Base-by-base conservation (phyloP, 768 basidiomycete genomes). In the Boletus reticuloceps region DNA sequence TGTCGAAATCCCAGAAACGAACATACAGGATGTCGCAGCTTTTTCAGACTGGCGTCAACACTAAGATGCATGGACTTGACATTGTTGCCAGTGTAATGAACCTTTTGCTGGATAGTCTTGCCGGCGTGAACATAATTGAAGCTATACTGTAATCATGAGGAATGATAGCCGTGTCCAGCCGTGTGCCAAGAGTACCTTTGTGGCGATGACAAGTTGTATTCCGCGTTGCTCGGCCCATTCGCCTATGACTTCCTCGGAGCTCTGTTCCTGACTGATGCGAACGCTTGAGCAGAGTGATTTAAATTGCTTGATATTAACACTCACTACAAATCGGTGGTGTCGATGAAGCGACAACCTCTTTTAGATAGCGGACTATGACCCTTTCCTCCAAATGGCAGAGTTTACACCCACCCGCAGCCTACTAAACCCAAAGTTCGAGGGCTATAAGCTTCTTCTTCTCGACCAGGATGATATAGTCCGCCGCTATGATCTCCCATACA, bases 401-500 rank as follows among this genome's bases (percentile, higher is more conserved):
- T 83, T 85, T 61, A 64, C 62, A n/a, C 69, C 77, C 11, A 72
- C 79, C 7, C 80, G 81, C 40, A 64, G 76, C 31, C 77, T 93
- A 16, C 70, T 89, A 25, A 93, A 94, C 61, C 83, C 89, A 2
- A 88, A 87, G 60, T 94, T 94, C 54, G 91, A 94, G 59, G 89
- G 88, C 2, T 94, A 94, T 69, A 89, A 82, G 60, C 77, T 94
- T 27, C 78, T 85, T 57, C 72, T 82, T 4, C 74, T 90, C 34
- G 67, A 76, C 12, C 83, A 85, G 59, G 81, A 85, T n/a, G 73
- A 80, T 9, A 77, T 88, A 6, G 69, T 71, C 19, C 77, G 79
- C 17, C 77, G 81, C 25, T 80, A 79, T 66, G 68, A 69, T 10
- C 79, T 91, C 32, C 65, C 69, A 25, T 69, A 73, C 58, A 72